Evolutionary conservation across 78 protist genomes (phyloP).

Genomic region (Isochrysis galbana): DNA sequence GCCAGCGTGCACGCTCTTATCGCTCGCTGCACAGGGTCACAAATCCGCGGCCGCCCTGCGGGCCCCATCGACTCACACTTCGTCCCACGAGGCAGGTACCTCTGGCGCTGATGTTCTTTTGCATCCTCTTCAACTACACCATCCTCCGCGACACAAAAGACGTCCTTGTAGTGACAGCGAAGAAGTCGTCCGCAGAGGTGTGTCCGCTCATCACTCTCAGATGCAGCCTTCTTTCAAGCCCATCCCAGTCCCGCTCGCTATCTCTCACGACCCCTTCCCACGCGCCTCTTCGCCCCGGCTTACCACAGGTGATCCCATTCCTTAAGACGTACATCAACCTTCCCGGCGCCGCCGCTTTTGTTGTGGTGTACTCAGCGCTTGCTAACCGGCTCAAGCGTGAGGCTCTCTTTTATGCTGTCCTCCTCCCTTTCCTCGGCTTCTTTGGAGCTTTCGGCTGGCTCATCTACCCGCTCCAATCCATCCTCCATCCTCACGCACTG

Average conservation of each 20-base stretch:
- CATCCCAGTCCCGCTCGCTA: too few species aligned
- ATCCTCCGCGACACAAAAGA: constrained; percentile 31
- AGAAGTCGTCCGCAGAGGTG: neutral
- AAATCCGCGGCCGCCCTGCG: too few species aligned
- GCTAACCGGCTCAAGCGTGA: neutral
- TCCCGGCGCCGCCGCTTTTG: neutral
- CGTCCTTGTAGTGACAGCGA: constrained; percentile 28
- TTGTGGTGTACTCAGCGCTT: neutral
- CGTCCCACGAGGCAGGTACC: too few species aligned
- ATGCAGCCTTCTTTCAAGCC: too few species aligned
- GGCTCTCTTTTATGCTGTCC: neutral
- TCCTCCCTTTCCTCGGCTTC: constrained; percentile 9
- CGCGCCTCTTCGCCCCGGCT: neutral
- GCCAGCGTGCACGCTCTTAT: too few species aligned
- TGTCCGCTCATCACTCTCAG: too few species aligned
- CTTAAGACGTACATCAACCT: constrained; percentile 29
- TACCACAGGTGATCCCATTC: neutral
- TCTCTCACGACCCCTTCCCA: neutral
- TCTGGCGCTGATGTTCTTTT: constrained; percentile 2
- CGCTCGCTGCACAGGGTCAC: too few species aligned
- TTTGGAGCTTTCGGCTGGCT: neutral
- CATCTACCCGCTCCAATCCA: neutral
- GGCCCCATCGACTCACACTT: too few species aligned
- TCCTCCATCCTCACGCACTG: neutral
- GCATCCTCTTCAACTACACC: constrained; percentile 37